Evolutionary conservation across 2,329 filamentous ascomycete species (phyloP).

Genomic region (Penicillium sp.): DNA sequence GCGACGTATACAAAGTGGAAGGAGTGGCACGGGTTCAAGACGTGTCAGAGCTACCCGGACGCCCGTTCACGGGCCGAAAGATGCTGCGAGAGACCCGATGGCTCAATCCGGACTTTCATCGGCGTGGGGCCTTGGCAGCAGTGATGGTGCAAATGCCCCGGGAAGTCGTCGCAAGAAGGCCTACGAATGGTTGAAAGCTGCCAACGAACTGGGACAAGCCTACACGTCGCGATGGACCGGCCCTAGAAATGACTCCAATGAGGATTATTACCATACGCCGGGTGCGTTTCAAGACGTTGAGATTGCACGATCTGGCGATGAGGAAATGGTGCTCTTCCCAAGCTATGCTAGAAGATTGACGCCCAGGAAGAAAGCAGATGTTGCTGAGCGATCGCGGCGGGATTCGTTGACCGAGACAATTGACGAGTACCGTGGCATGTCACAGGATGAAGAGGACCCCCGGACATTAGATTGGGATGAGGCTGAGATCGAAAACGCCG

Average conservation of each 20-base stretch:
- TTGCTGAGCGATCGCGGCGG: slow-evolving; percentile 25
- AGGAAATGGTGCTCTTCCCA: slow-evolving; percentile 92
- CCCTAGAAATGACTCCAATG: slow-evolving; percentile 45
- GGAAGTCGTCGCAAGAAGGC: slow-evolving; percentile 74
- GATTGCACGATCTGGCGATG: slow-evolving; percentile 71
- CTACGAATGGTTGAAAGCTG: slow-evolving; percentile 64
- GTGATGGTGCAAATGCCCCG: slow-evolving; percentile 44
- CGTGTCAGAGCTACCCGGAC: slow-evolving; percentile 11
- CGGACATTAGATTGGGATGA: slow-evolving; percentile 63
- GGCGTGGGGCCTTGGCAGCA: slow-evolving; percentile 14
- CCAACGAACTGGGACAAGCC: slow-evolving; percentile 64
- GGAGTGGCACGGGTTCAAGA: slow-evolving; percentile 6
- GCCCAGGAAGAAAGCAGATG: slow-evolving; percentile 42
- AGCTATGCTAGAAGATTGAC: slow-evolving; percentile 75
- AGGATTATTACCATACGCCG: slow-evolving; percentile 54
- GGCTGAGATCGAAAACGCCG: slow-evolving; percentile 72
- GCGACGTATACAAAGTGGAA: slow-evolving; percentile 18
- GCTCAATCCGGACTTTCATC: slow-evolving; percentile 20
- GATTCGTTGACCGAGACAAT: slow-evolving; percentile 31
- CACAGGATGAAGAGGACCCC: slow-evolving; percentile 48
- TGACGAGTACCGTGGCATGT: slow-evolving; percentile 37
- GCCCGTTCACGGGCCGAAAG: slow-evolving; percentile 15
- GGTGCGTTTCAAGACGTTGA: slow-evolving; percentile 77
- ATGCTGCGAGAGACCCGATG: slow-evolving; percentile 19
- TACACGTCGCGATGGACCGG: slow-evolving; percentile 53